Percentiles rank a stretch among this genome's conserved stretches.
phyloP scores from a whole-genome alignment of 2,329 filamentous ascomycete species.

The Aspergillus amoenus region DNA sequence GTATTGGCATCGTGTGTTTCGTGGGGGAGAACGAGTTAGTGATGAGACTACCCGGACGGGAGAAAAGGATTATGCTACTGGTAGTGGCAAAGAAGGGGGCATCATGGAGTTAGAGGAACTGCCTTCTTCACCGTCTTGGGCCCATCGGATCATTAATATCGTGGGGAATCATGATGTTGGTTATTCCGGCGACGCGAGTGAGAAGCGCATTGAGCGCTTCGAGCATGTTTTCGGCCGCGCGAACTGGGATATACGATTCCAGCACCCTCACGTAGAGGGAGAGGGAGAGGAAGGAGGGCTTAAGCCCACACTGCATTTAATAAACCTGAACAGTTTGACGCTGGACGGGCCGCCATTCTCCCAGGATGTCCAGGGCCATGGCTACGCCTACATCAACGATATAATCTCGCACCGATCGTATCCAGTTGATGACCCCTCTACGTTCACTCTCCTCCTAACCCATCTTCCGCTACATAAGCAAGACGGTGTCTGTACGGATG shows the following conservation, averaged over 20 bases:
- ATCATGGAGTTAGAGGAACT: constrained; percentile 26
- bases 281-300: neutral
- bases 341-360: constrained; percentile 79
- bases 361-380: constrained; percentile 67
- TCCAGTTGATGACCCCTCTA: constrained; percentile 61
- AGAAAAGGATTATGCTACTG: constrained; percentile 39
- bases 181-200: constrained; percentile 86
- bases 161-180: constrained; percentile 96
- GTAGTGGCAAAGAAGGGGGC: neutral
- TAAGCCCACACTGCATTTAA: constrained; percentile 68
- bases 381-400: constrained; percentile 69
- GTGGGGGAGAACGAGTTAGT: constrained; percentile 62
- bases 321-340: constrained; percentile 91
- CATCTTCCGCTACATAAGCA: constrained; percentile 89
- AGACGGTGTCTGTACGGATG: constrained; percentile 77
- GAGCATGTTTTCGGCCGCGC: constrained; percentile 80
- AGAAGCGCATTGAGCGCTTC: constrained; percentile 74
- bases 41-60: constrained; percentile 43
- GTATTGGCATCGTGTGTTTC: constrained; percentile 80
- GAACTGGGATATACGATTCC: constrained; percentile 85
- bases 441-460: constrained; percentile 81
- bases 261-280: constrained; percentile 44
- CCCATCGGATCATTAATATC: constrained; percentile 78
- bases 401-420: constrained; percentile 57
- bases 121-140: constrained; percentile 61